Evolutionary conservation across 495 filamentous ascomycete genomes (phyloP), one percentile per base, ranked within the genome.

Genomic region (Cetradonia linearis): DNA sequence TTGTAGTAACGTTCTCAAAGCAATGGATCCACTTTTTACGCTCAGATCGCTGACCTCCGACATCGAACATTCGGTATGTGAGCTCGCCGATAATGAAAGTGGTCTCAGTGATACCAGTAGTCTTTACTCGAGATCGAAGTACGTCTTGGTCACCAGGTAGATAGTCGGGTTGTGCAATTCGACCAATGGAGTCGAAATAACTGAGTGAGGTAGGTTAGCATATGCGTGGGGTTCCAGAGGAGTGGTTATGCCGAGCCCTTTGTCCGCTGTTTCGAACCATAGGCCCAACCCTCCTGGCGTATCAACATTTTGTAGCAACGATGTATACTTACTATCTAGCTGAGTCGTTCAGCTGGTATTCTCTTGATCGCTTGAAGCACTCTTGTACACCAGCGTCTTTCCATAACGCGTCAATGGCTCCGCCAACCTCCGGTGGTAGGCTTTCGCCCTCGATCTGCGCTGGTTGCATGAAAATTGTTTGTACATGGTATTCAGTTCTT

Each of bases 11-110:
- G 68, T 98, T 97, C 78, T 98, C 93, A 77, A 98, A 98, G 79
- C 92, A 95, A 78, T 99, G 93, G 62, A 99, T 99, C 93, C 93
- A 99, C 86, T 99, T 99, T 86, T 99, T 99, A 65, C 93, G 87
- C 75, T 99, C 93, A 1, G 94, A 97, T 67, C 93, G 86, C 75
- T 97, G 93, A 68, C 93, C 93, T 79, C 93, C 93, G 36, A 99
- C 93, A 72, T 99, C 93, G 77, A 97, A 97, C 93, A 99, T 99
- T 59, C 94, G 85, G 77, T 96, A 99, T 34, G 91, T 97, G 69
- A 99, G 77, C 68, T 96, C 90, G 62, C 93, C 94, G 65, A 97
- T 94, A 70, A 95, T 92, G 76, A 99, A 99, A 49, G 91, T 93
- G 23, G 93, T 97, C 76, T 99, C 93, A 20, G 90, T 99, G 69